Evolutionary conservation across 1,284 basidiomycete species (phyloP).

Genomic region (Ceratobasidium sp.): DNA sequence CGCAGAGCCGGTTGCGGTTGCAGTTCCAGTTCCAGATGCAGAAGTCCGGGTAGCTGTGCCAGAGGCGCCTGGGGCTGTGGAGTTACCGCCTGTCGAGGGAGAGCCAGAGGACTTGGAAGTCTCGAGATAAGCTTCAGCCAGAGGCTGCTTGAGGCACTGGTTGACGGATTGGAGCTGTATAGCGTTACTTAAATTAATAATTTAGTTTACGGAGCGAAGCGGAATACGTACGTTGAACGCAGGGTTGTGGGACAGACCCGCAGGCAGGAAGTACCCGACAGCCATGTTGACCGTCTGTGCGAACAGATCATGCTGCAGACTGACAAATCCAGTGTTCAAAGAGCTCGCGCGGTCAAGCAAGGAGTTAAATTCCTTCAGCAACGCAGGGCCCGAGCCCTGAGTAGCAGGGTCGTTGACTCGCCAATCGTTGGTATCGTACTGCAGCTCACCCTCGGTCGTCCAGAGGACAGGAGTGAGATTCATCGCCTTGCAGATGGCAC

Average conservation of each 20-base stretch:
- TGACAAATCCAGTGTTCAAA: conserved; percentile 76
- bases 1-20: background rate
- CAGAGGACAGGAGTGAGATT: conserved; percentile 83
- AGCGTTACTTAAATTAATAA: conserved; percentile 58
- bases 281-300: conserved; percentile 86
- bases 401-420: conserved; percentile 76
- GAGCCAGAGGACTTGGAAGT: conserved; percentile 16
- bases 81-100: background rate
- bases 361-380: conserved; percentile 52
- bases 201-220: conserved; percentile 61
- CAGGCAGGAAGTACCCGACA: conserved; percentile 83
- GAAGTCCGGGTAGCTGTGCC: conserved; percentile 50
- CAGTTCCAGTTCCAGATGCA: conserved; percentile 14
- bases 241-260: conserved; percentile 52
- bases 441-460: conserved; percentile 51
- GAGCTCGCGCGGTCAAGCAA: conserved; percentile 54
- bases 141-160: conserved; percentile 68
- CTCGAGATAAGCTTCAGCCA: conserved; percentile 72
- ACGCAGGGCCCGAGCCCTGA: conserved; percentile 66
- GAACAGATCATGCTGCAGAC: conserved; percentile 88
- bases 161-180: conserved; percentile 57
- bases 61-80: conserved; percentile 52
- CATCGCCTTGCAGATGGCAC: conserved; percentile 85
- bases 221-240: conserved; percentile 8
- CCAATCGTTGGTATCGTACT: conserved; percentile 60